Conservation (phyloP, 2,329 filamentous ascomycete species). For the Pseudogymnoascus verrucosus region DNA sequence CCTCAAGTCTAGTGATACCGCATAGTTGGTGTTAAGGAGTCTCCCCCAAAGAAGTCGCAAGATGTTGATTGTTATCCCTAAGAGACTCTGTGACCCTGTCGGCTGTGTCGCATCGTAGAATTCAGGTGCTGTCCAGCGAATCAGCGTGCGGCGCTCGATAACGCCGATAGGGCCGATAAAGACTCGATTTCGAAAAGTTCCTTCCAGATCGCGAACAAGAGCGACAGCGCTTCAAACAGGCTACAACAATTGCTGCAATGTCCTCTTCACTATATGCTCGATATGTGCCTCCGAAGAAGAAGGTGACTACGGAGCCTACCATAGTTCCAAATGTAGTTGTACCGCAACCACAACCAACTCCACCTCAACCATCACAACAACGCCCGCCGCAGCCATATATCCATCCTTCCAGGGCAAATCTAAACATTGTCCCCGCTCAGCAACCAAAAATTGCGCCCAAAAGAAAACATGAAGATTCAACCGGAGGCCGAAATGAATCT, state of each 20-base stretch:
- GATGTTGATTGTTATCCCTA: slow-evolving; percentile 5
- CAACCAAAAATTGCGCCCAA: slow-evolving; percentile 4
- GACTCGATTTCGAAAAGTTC: slow-evolving; percentile 8
- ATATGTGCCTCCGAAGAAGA: slow-evolving; percentile 25
- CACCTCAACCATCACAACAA: slow-evolving; percentile 13
- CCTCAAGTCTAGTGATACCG: background rate
- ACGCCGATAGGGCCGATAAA: slow-evolving; percentile 6
- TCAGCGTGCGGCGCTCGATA: background rate
- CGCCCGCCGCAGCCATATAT: background rate
- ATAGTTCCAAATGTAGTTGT: slow-evolving; percentile 8
- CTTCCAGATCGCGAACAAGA: background rate
- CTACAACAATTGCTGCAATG: slow-evolving; percentile 2
- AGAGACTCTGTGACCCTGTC: background rate
- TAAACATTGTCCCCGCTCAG: background rate
- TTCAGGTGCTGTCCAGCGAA: background rate
- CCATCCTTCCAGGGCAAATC: background rate
- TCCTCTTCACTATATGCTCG: slow-evolving; percentile 14
- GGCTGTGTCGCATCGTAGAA: background rate
- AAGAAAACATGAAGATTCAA: slow-evolving; percentile 14
- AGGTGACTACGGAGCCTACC: slow-evolving; percentile 10
- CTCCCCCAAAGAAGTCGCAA: background rate
- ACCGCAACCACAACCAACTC: slow-evolving; percentile 2
- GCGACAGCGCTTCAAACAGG: background rate
- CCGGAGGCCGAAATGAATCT: background rate
- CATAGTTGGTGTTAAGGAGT: background rate